phyloP scores from a whole-genome alignment of 2,329 filamentous ascomycete genomes.

The Conoideocrella luteorostrata region DNA sequence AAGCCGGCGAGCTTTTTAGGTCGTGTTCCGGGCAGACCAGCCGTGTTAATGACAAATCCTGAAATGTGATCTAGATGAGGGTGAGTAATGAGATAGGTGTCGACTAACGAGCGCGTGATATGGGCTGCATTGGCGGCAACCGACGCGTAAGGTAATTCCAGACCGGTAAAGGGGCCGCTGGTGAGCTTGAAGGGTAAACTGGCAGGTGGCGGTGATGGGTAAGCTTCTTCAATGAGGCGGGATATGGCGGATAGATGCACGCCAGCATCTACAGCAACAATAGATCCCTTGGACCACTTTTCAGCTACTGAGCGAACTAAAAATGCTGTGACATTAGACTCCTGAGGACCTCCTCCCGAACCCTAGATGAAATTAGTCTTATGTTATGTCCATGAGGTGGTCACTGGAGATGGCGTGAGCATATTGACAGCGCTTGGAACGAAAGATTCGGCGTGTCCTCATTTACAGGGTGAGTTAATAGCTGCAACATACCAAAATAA shows the following conservation, averaged over 20 bases:
- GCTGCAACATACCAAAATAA: conserved; percentile 56
- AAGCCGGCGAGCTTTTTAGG: conserved; percentile 84
- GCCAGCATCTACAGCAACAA: conserved; percentile 90
- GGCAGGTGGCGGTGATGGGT: conserved; percentile 27
- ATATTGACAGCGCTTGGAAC: background rate
- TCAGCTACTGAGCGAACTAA: conserved; percentile 76
- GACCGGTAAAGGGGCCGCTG: conserved; percentile 71
- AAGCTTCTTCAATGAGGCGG: conserved; percentile 62
- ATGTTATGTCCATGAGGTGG: background rate
- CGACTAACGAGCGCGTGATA: conserved; percentile 71
- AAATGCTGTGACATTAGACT: conserved; percentile 85
- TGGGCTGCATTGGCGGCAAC: conserved; percentile 74
- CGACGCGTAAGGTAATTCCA: conserved; percentile 61
- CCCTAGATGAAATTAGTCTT: conserved; percentile 49
- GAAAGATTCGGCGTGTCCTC: no score
- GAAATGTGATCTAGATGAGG: conserved; percentile 94
- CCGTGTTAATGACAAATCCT: conserved; percentile 89
- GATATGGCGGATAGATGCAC: conserved; percentile 81
- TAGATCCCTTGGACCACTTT: conserved; percentile 73
- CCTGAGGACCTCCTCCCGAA: conserved; percentile 79
- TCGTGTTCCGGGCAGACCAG: conserved; percentile 69
- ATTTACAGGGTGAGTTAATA: no score
- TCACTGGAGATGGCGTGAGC: no score
- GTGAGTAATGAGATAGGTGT: conserved; percentile 89
- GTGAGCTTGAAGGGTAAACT: conserved; percentile 46